These are phyloP conservation scores for Diaporthe aspalathi DNA, from an alignment of 2,329 filamentous ascomycete species.

Conservation along the genomic window DNA sequence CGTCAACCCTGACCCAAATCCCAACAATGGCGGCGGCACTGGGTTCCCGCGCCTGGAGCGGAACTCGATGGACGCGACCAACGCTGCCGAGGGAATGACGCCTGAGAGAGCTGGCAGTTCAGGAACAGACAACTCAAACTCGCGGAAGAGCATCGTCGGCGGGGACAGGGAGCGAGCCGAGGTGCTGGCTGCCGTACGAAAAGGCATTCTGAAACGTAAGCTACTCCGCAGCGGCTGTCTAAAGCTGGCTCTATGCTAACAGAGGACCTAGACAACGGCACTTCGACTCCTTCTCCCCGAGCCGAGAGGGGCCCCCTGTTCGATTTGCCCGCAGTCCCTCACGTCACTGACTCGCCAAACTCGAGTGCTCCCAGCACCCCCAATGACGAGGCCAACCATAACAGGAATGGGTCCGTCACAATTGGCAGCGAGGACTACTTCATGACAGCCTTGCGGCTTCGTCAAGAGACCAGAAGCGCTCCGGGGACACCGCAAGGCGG, in stretches of 20 bases:
- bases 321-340: conserved; percentile 70
- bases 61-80: conserved; percentile 79
- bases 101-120: conserved; percentile 67
- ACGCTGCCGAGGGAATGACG: conserved; percentile 54
- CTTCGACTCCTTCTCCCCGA: conserved; percentile 70
- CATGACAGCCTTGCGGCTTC: conserved; percentile 78
- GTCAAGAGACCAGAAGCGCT: conserved; percentile 81
- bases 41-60: conserved; percentile 87
- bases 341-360: conserved; percentile 79
- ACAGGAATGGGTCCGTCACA: conserved; percentile 75
- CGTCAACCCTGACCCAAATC: conserved; percentile 75
- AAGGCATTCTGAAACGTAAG: conserved; percentile 94
- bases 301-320: conserved; percentile 68
- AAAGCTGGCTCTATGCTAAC: conserved; percentile 28
- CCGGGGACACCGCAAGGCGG: conserved; percentile 79
- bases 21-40: conserved; percentile 77
- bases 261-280: conserved; percentile 65
- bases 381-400: conserved; percentile 78
- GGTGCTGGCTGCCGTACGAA: conserved; percentile 90
- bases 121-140: conserved; percentile 69
- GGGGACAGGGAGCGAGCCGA: conserved; percentile 92
- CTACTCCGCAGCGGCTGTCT: conserved; percentile 28
- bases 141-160: conserved; percentile 89
- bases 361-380: conserved; percentile 92
- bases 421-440: conserved; percentile 93